These are phyloP conservation scores for Casaregolazyma suthepensis DNA, from an alignment of 1,139 yeast genomes.

Conservation along the genomic window DNA sequence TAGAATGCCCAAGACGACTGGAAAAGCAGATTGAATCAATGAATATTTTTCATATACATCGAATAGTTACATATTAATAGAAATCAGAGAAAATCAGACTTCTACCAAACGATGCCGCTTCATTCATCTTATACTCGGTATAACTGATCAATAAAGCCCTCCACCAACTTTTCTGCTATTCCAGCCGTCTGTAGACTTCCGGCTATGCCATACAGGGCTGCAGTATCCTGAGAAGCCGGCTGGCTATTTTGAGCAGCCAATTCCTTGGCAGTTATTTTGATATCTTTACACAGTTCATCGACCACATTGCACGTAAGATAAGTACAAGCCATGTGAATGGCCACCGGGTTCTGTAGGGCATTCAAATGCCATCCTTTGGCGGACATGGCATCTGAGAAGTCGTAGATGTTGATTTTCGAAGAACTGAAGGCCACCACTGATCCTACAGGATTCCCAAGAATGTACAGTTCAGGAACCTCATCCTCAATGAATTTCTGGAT, in stretches of 20 bases:
- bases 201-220: constrained; percentile 92
- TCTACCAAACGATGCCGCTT: not conserved
- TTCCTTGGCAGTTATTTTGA: constrained; percentile 45
- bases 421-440: constrained; percentile 79
- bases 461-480: constrained; percentile 48
- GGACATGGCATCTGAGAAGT: constrained; percentile 61
- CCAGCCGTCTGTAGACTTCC: constrained; percentile 81
- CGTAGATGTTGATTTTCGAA: constrained; percentile 56
- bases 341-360: constrained; percentile 82
- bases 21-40: not conserved
- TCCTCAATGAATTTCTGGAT: constrained; percentile 45
- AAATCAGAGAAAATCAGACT: not conserved
- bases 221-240: constrained; percentile 44
- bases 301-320: constrained; percentile 58
- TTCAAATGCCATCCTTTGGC: constrained; percentile 85
- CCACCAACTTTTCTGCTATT: constrained; percentile 73
- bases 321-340: constrained; percentile 86
- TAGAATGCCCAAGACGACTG: too few relatives aligned
- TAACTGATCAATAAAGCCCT: constrained; percentile 72
- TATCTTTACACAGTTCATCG: constrained; percentile 53
- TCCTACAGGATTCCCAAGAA: constrained; percentile 79
- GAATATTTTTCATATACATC: not conserved
- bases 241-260: constrained; percentile 33
- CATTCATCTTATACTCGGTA: constrained; percentile 41
- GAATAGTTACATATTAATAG: not conserved